Base-by-base conservation (phyloP, 2,329 filamentous ascomycete genomes). In the Colletotrichum viniferum region DNA sequence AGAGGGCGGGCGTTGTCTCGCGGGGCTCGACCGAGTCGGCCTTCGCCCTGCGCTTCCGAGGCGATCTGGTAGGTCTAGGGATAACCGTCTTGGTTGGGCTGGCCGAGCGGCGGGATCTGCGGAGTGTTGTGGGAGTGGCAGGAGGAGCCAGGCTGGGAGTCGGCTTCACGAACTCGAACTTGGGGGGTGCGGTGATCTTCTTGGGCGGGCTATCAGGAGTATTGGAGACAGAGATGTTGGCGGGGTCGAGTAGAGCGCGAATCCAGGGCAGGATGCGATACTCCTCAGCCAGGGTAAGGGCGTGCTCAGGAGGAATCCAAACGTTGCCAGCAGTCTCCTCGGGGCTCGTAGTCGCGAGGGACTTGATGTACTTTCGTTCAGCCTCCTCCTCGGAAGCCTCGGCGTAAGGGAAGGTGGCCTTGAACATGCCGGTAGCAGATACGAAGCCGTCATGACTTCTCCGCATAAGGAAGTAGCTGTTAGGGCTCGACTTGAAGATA, bases 321-420 rank as follows among this genome's bases (percentile, higher is more conserved):
- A 99, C 92, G 84, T 98, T 99, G 61, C 97, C 97, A 30, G 97
- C 97, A 34, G 97, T 96, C 88, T 98, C 97, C 82, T 98, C 96
- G 72, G 90, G 90, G 80, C 96, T 98, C 12, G 96, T 97, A 34
- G 94, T 94, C 38, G 91, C 86, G 32, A 97, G 92, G 8, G 90
- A 91, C 87, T 98, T 98, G 85, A 99, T 93, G 85, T 95, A 96
- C 80, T 90, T 92, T 82, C 95, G 93, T 87, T 97, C 95, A 3
- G 87, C 86, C 79, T 95, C 92, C 82, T 97, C 95, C 79, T 97
- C 94, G 34, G 89, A 86, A 24, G 89, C 87, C 77, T 93, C 91
- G 58, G 95, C 93, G 85, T 94, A 96, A 9, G 95, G 95, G 81
- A 96, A 97, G 3, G 94, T 94, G 38, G 94, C 95, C 87, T 97